Base-by-base conservation (phyloP, 352 stramenopile genomes). In the Peronospora belbahrii region DNA sequence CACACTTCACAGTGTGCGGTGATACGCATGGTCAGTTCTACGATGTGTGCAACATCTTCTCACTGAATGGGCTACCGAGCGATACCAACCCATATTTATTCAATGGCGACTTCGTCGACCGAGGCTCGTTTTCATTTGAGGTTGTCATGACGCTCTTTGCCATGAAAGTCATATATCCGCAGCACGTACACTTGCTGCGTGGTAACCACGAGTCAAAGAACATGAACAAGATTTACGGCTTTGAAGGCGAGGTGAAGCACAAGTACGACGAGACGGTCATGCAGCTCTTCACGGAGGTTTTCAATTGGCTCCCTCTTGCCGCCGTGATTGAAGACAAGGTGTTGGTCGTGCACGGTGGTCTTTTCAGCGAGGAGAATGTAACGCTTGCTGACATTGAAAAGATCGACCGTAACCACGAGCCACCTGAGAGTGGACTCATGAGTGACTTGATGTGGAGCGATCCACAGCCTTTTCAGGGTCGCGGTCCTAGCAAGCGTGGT, bases 191-290 rank as follows among this genome's bases (percentile, higher is more conserved):
- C 59, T 65, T 99, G 58, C 80, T 95, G 18, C 72, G 96, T 42
- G 96, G 95, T 7, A 99, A 99, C 74, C 95, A 99, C 66, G 96
- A 99, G 73, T 98, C 92, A 22, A 98, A 97, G 71, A 98, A 98
- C 69, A 99, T 99, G 95, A 99, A 99, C 79, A 98, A 98, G 62
- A 98, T 99, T 42, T 99, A 99, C 66, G 97, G 97, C 15, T 99
- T 99, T 59, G 96, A 99, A 52, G 96, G 96, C 24, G 97, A 99
- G 68, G 94, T 98, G 39, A 98, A 97, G 71, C 90, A 97, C 73
- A 99, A 99, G 68, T 99, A 98, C 73, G 96, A 99, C 66, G 86
- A 97, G 33, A 96, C 88, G n/a, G 95, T 99, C 31, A 98, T 99
- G 85, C 71, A 92, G 34, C 78, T 99, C 24, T 99, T 99, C 76